Conservation (phyloP, 768 basidiomycete genomes). For the Jaapia argillacea region DNA sequence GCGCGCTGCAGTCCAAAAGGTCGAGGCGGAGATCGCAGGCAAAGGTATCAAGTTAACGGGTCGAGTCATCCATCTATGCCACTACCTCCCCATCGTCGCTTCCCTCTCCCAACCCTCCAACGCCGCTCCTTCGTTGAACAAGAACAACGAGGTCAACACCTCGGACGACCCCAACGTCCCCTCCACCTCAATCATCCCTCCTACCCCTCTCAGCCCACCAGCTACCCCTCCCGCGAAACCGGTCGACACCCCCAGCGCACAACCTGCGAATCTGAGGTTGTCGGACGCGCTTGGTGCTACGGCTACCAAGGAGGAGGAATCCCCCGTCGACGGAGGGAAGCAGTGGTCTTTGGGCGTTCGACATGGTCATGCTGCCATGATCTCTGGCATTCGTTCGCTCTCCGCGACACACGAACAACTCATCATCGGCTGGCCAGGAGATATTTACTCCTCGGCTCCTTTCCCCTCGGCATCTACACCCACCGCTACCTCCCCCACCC, state of each 20-base stretch:
- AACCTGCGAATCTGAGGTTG: constrained; percentile 6
- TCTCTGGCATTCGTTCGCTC: constrained; percentile 83
- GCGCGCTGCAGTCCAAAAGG: too few relatives aligned
- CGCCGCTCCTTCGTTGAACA: background rate
- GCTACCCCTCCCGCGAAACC: constrained; percentile 62
- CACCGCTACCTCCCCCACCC: constrained; percentile 19
- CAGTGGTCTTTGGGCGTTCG: constrained; percentile 73
- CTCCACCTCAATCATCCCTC: constrained; percentile 13
- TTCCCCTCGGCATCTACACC: constrained; percentile 21
- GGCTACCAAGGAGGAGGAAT: constrained; percentile 9
- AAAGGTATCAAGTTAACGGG: constrained; percentile 58
- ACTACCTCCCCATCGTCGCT: constrained; percentile 75
- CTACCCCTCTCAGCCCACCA: constrained; percentile 61
- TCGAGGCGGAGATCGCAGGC: background rate
- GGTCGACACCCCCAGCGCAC: constrained; percentile 33
- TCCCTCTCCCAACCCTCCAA: constrained; percentile 33
- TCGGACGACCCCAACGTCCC: too few relatives aligned
- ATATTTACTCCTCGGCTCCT: constrained; percentile 46
- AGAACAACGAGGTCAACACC: too few relatives aligned
- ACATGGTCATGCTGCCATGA: constrained; percentile 92
- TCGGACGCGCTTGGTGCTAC: constrained; percentile 7
- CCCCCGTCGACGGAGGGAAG: constrained; percentile 7
- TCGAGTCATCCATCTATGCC: constrained; percentile 85
- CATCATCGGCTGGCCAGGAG: constrained; percentile 91
- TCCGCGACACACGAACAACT: constrained; percentile 81